Conservation (phyloP, 2,329 filamentous ascomycete genomes). For the Exophiala sideris region DNA sequence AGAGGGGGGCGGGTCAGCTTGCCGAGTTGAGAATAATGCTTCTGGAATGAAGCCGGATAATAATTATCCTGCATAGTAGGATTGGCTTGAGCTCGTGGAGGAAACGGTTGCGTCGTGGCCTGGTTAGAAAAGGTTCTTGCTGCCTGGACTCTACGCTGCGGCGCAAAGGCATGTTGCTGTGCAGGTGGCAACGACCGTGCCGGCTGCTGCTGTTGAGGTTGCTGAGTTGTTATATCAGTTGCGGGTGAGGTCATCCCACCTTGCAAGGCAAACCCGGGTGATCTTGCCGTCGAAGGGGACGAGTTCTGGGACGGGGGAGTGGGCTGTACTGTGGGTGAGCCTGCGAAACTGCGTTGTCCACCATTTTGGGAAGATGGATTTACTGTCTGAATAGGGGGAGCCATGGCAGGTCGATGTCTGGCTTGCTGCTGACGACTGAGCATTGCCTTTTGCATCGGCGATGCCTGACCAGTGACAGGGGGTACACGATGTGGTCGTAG, state of each 20-base stretch:
- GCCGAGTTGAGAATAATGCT: conserved; percentile 93
- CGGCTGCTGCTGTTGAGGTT: conserved; percentile 43
- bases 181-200: conserved; percentile 50
- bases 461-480: conserved; percentile 66
- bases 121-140: conserved; percentile 31
- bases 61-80: conserved; percentile 50
- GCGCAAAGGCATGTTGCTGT: conserved; percentile 27
- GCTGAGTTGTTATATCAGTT: conserved; percentile 53
- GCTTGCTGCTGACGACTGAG: conserved; percentile 64
- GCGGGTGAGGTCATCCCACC: conserved; percentile 61
- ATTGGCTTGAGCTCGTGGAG: conserved; percentile 33
- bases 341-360: conserved; percentile 24
- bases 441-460: conserved; percentile 75
- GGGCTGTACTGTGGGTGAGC: conserved; percentile 52
- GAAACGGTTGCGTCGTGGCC: conserved; percentile 35
- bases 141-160: conserved; percentile 36
- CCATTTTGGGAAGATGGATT: conserved; percentile 37
- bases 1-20: conserved; percentile 59
- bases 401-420: conserved; percentile 35
- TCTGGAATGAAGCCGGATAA: conserved; percentile 86
- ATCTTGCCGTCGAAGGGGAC: conserved; percentile 61
- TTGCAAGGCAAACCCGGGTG: conserved; percentile 59
- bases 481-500: conserved; percentile 57
- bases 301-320: conserved; percentile 77
- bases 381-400: conserved; percentile 30